phyloP scores from a whole-genome alignment of 2,329 filamentous ascomycete genomes.

The Eurotiales sp. region DNA sequence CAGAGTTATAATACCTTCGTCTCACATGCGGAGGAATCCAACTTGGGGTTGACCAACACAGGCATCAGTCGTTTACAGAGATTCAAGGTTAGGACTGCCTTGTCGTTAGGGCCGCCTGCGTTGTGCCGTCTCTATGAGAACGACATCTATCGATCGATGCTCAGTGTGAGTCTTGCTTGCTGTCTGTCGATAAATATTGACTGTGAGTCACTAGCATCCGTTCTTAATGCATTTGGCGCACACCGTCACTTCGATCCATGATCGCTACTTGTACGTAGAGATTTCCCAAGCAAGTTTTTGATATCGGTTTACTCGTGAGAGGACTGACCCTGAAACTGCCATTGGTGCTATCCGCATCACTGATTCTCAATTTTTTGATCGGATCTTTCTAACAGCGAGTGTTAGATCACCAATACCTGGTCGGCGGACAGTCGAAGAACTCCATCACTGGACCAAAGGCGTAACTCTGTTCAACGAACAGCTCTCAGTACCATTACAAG shows the following conservation, averaged over 20 bases:
- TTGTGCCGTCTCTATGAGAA: background rate
- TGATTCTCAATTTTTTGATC: background rate
- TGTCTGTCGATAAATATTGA: background rate
- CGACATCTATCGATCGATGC: background rate
- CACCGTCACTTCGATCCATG: slow-evolving; percentile 2
- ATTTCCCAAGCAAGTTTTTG: too few species aligned
- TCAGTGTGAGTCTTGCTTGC: background rate
- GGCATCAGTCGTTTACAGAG: background rate
- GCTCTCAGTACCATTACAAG: background rate
- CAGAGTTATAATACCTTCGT: background rate
- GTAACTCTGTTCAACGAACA: slow-evolving; percentile 1
- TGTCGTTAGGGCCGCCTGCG: slow-evolving; percentile 1
- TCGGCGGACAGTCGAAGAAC: background rate
- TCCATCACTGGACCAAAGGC: slow-evolving; percentile 4
- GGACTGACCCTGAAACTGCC: too few species aligned
- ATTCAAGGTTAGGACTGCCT: slow-evolving; percentile 1
- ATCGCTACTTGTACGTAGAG: slow-evolving; percentile 2
- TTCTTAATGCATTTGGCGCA: slow-evolving; percentile 1
- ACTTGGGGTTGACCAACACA: background rate
- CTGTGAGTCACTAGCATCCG: background rate
- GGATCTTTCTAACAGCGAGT: background rate
- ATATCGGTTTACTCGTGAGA: background rate
- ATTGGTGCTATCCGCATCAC: too few species aligned
- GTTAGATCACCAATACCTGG: background rate
- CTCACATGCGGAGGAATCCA: background rate